A percentile compares a stretch with the other conserved stretches of the same genome.
Conservation (phyloP, 768 basidiomycete genomes). For the Russula earlei region DNA sequence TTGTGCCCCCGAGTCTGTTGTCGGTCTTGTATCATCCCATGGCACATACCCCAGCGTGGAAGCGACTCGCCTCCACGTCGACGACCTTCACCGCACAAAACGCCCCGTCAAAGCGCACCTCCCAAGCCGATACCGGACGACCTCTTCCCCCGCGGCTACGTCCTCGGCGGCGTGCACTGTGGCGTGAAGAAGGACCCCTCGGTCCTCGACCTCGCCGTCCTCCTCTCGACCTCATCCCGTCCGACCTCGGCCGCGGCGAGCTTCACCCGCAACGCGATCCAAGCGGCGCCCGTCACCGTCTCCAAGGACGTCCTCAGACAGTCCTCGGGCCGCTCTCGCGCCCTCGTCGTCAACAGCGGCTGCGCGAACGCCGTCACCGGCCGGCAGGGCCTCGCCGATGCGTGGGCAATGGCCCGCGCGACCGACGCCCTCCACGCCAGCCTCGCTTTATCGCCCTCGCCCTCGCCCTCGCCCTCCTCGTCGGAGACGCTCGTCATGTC, state of each 20-base stretch:
- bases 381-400: slow-evolving; percentile 77
- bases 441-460: slow-evolving; percentile 20
- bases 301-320: slow-evolving; percentile 66
- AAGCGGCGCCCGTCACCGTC: slow-evolving; percentile 89
- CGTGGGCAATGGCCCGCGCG: slow-evolving; percentile 79
- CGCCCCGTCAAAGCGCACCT: slow-evolving; percentile 53
- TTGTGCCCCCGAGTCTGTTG: no score
- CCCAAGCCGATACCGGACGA: slow-evolving; percentile 41
- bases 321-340: slow-evolving; percentile 61
- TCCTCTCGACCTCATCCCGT: slow-evolving; percentile 66
- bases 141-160: slow-evolving; percentile 68
- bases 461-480: slow-evolving; percentile 6
- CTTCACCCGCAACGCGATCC: slow-evolving; percentile 94
- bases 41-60: slow-evolving; percentile 31
- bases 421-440: slow-evolving; percentile 53
- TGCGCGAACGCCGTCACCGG: slow-evolving; percentile 99
- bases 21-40: no score
- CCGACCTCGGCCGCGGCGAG: slow-evolving; percentile 83
- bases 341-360: slow-evolving; percentile 89
- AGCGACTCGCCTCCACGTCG: slow-evolving; percentile 46
- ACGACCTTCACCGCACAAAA: slow-evolving; percentile 46
- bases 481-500: slow-evolving; percentile 87
- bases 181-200: slow-evolving; percentile 79
- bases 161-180: slow-evolving; percentile 65
- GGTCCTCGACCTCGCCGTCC: slow-evolving; percentile 71